Evolutionary conservation across 2,329 filamentous ascomycete species (phyloP), one percentile per base, ranked within the genome.

Genomic region (Fusarium sp.): DNA sequence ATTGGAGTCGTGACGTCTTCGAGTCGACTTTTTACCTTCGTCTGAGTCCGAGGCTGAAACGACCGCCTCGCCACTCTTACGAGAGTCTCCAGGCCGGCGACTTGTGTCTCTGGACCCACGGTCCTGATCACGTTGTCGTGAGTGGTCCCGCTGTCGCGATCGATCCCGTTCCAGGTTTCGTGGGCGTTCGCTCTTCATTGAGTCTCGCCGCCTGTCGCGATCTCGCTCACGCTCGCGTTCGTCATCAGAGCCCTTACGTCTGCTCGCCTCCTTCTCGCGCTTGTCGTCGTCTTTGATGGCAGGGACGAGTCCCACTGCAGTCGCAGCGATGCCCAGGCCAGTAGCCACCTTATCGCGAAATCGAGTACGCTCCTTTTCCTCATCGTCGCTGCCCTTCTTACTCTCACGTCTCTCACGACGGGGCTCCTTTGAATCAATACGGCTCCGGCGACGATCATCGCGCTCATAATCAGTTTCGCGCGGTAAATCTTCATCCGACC

Each of bases 281-380:
- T 79, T 81, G 7, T 81, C 77, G 18, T 80, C 79, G n/a, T 83
- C 81, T 50, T 81, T 83, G 20, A 77, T 60, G 10, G 76, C 73
- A 6, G 80, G 76, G 1, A 75, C 76, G 14, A 86, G 78, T 34
- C 84, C 85, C 20, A 87, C 80, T 6, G 85, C 82, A 6, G 83
- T 83, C 8, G 85, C 85, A 30, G 83, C 84, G 20, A 84, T 81
- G 32, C 85, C 82, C 6, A 87, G 77, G 2, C 85, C 86, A 9
- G 82, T 78, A 11, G 80, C 79, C 25, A 86, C 77, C 66, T 85
- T 87, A 49, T 88, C 85, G 40, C 84, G 82, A 34, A 83, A 74
- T 53, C 82, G 82, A 47, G 81, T 80, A 24, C 79, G 81, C 44
- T 81, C 81, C 59, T 79, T 80, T n/a, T 81, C 79, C 11, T 83